Base-by-base conservation (phyloP, 2,329 filamentous ascomycete genomes). In the Beauveria bassiana region DNA sequence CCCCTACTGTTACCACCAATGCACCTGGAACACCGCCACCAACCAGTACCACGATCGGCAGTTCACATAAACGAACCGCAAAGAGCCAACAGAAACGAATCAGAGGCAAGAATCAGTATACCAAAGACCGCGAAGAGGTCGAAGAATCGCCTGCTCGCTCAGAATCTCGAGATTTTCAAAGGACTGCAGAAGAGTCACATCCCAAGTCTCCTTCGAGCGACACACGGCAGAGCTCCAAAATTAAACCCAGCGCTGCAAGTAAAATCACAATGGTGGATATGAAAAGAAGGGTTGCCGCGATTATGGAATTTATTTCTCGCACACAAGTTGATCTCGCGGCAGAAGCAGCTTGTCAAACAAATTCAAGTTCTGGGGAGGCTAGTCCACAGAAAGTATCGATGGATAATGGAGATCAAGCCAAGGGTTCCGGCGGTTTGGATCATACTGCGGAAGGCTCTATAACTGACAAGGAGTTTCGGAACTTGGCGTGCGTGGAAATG, bases 181-280 rank as follows among this genome's bases (percentile, higher is more conserved):
- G 71, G 66, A 66, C 67, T 22, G 68, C 68, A 12, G 77, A 78
- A 43, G 74, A 74, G 43, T 62, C 71, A 20, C 72, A 78, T 63
- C 69, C 68, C 61, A 81, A 72, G 63, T 66, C 64, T 54, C 66
- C 65, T 3, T 55, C 74, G 34, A 71, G 75, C 51, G 80, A 85
- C 52, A 74, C 79, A 66, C 88, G 86, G 65, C 79, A 82, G 52
- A 70, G 71, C 67, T 77, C 78, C 62, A 86, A 84, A 68, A 75
- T 77, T 38, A 83, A 83, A 67, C 73, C 69, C 3, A 67, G 77
- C 62, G 78, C 79, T 55, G 83, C 82, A 72, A 86, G 82, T 66
- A 91, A 90, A 72, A 84, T 92, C 62, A 93, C 87, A 31, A 90
- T 96, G 86, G 87, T 87, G 63, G 92, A 96, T 70, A 92, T 96